Evolutionary conservation across 371 early-diverging fungal species (phyloP).

Genomic region (Mortierella sp.): DNA sequence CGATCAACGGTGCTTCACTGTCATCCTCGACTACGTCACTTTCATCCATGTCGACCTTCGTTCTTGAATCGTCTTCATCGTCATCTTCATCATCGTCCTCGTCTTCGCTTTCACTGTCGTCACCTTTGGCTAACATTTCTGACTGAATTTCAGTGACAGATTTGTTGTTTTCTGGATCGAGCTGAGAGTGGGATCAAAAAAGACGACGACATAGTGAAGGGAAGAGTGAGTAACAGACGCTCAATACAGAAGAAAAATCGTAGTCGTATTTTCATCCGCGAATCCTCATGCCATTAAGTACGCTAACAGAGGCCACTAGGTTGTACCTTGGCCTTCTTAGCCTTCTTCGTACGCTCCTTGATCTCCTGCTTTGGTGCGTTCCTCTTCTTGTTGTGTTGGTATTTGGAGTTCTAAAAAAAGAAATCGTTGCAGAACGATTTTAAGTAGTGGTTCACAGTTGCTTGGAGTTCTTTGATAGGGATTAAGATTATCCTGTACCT

Average conservation of each 20-base stretch:
- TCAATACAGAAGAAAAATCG: no score
- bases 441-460: no score
- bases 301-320: no score
- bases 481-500: no score
- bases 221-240: neutral
- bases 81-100: slow-evolving; percentile 51
- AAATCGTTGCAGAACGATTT: no score
- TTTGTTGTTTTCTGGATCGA: slow-evolving; percentile 65
- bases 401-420: slow-evolving; percentile 60
- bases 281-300: no score
- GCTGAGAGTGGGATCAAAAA: slow-evolving; percentile 31
- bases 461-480: no score
- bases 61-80: slow-evolving; percentile 49
- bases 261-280: no score
- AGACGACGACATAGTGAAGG: neutral
- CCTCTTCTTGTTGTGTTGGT: slow-evolving; percentile 79
- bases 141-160: slow-evolving; percentile 63
- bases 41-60: slow-evolving; percentile 49
- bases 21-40: slow-evolving; percentile 45
- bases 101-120: slow-evolving; percentile 41
- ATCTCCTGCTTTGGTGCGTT: slow-evolving; percentile 81
- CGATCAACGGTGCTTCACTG: slow-evolving; percentile 48
- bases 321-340: slow-evolving; percentile 77
- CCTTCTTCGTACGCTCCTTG: slow-evolving; percentile 82
- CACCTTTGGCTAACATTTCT: slow-evolving; percentile 55